Percentiles rank a stretch among this genome's conserved stretches.
Evolutionary conservation across 2,329 filamentous ascomycete species (phyloP).

Genomic region (Colletotrichum paranaense): DNA sequence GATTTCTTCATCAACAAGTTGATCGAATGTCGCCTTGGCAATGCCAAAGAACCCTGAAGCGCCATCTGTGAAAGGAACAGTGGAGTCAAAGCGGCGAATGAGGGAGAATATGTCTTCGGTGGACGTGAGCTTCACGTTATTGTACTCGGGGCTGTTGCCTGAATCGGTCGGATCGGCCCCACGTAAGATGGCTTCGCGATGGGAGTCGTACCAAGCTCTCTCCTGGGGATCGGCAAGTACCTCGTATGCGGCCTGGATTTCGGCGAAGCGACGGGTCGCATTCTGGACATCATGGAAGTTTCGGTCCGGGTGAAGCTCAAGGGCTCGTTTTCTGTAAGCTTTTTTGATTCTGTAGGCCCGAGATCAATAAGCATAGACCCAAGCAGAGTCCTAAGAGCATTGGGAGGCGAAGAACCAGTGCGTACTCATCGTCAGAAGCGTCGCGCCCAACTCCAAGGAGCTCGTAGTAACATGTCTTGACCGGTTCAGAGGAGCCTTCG

Average conservation of each 20-base stretch:
- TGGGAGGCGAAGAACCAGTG: background rate
- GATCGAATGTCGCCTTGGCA: conserved; percentile 80
- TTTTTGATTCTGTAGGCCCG: conserved; percentile 80
- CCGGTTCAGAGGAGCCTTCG: conserved; percentile 38
- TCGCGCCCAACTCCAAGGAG: conserved; percentile 78
- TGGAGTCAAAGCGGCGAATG: conserved; percentile 83
- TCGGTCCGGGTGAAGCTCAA: conserved; percentile 94
- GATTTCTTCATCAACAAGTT: conserved; percentile 83
- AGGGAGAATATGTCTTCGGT: conserved; percentile 82
- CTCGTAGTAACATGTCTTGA: conserved; percentile 87
- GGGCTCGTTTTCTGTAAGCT: conserved; percentile 88
- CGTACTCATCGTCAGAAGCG: conserved; percentile 83
- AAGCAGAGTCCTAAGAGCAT: background rate
- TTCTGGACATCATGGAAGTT: conserved; percentile 88
- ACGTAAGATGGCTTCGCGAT: conserved; percentile 84
- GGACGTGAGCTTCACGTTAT: conserved; percentile 81
- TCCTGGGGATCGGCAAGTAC: conserved; percentile 97
- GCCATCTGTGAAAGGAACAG: conserved; percentile 83
- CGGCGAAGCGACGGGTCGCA: conserved; percentile 87
- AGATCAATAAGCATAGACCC: conserved; percentile 18
- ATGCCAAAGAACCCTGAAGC: conserved; percentile 87
- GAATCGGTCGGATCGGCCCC: conserved; percentile 64
- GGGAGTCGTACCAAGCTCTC: conserved; percentile 96
- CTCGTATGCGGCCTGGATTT: conserved; percentile 93
- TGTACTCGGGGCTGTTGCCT: conserved; percentile 67